These are phyloP conservation scores for Sclerotinia glacialis DNA, from an alignment of 2,329 filamentous ascomycete genomes.

Conservation along the genomic window DNA sequence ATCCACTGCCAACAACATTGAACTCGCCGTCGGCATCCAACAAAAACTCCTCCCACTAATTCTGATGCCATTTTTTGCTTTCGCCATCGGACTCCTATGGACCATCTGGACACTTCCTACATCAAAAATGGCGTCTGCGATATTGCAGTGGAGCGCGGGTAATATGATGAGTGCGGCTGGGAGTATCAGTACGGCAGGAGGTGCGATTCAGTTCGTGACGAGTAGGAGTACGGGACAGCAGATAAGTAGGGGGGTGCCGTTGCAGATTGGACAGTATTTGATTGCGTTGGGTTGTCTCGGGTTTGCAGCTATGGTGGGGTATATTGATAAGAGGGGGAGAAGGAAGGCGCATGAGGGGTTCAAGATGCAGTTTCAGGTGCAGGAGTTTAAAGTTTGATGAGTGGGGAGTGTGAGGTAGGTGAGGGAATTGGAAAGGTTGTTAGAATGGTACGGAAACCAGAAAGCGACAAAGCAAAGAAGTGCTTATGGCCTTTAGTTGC, in stretches of 20 bases:
- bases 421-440: too few species aligned
- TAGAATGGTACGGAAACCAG: neutral
- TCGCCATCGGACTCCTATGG: slow-evolving; percentile 5
- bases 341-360: slow-evolving; percentile 6
- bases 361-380: slow-evolving; percentile 6
- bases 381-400: slow-evolving; percentile 3
- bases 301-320: slow-evolving; percentile 5
- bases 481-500: too few species aligned
- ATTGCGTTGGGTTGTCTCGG: slow-evolving; percentile 7
- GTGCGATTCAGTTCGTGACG: slow-evolving; percentile 3
- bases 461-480: too few species aligned
- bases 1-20: neutral
- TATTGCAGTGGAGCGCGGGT: slow-evolving; percentile 3
- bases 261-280: slow-evolving; percentile 4
- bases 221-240: slow-evolving; percentile 1
- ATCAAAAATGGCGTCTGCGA: neutral
- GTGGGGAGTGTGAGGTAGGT: neutral
- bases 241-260: slow-evolving; percentile 2
- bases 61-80: slow-evolving; percentile 8
- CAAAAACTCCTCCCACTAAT: neutral
- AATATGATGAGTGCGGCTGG: slow-evolving; percentile 6
- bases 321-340: slow-evolving; percentile 15
- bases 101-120: neutral
- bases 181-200: neutral
- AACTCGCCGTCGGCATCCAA: slow-evolving; percentile 10